phyloP scores from a whole-genome alignment of 805 yeast species.

The Wickerhamiella spandovensis region DNA sequence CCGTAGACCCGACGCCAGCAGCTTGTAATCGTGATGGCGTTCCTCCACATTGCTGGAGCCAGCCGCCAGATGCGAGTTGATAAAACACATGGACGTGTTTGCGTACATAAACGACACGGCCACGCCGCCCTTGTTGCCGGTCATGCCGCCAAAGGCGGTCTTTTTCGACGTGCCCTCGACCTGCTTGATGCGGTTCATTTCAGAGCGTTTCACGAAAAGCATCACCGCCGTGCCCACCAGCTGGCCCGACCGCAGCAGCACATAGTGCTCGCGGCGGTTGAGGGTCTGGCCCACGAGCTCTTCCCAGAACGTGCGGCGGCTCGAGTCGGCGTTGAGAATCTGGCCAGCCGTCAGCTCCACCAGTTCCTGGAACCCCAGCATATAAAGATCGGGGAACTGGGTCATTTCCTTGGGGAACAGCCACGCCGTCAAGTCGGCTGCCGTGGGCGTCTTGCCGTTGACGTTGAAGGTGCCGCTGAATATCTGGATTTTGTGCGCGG shows the following conservation, averaged over 20 bases:
- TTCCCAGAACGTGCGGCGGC: constrained; percentile 72
- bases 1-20: constrained; percentile 60
- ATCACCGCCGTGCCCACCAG: constrained; percentile 77
- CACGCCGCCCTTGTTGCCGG: constrained; percentile 95
- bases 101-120: constrained; percentile 81
- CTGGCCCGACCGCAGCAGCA: constrained; percentile 69
- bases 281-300: constrained; percentile 47
- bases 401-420: constrained; percentile 45
- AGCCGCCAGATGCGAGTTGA: constrained; percentile 90
- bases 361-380: constrained; percentile 89
- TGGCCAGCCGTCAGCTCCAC: constrained; percentile 89
- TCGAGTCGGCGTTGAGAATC: constrained; percentile 71
- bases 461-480: constrained; percentile 81
- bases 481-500: constrained; percentile 44
- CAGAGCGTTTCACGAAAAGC: constrained; percentile 52
- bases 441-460: constrained; percentile 48
- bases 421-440: constrained; percentile 59
- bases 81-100: constrained; percentile 63
- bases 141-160: constrained; percentile 92
- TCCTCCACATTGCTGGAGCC: constrained; percentile 74
- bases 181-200: constrained; percentile 49
- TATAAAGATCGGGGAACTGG: constrained; percentile 46
- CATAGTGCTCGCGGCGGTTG: constrained; percentile 44
- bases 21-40: constrained; percentile 70
- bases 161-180: constrained; percentile 93